phyloP scores from a whole-genome alignment of 2,329 filamentous ascomycete genomes.

The Aotearoamyces nothofagi region DNA sequence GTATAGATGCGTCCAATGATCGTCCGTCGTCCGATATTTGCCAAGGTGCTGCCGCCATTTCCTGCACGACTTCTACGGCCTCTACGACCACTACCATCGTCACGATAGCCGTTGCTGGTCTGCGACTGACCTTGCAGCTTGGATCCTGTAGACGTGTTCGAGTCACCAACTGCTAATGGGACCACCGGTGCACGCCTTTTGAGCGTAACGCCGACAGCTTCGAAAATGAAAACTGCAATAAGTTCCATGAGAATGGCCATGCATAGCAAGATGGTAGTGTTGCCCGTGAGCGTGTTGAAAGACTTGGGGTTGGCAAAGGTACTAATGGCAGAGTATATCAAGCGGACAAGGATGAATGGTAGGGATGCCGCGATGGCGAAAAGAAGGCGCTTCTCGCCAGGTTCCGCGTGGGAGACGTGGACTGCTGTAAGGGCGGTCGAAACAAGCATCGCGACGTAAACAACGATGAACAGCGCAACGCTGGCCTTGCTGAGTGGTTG shows the following conservation, averaged over 20 bases:
- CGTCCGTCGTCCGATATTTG: conserved; percentile 13
- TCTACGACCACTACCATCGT: conserved; percentile 2
- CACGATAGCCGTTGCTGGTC: conserved; percentile 3
- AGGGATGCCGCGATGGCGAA: conserved; percentile 25
- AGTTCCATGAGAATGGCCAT: conserved; percentile 36
- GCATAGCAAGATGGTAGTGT: conserved; percentile 24
- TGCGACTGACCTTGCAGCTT: neutral
- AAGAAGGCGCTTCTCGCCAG: conserved; percentile 30
- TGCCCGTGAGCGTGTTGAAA: conserved; percentile 28
- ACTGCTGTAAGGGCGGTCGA: conserved; percentile 19
- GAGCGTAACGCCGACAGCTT: conserved; percentile 25
- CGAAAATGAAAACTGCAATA: conserved; percentile 26
- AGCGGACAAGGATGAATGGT: conserved; percentile 33
- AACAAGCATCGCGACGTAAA: conserved; percentile 22
- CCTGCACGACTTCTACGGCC: neutral
- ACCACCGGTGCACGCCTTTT: conserved; percentile 9
- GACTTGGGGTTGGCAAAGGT: conserved; percentile 24
- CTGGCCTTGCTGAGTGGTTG: conserved; percentile 25
- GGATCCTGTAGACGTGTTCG: neutral
- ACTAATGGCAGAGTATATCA: conserved; percentile 29
- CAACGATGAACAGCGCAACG: conserved; percentile 26
- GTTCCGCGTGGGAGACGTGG: conserved; percentile 19
- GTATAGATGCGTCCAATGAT: conserved; percentile 14
- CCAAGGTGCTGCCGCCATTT: conserved; percentile 3
- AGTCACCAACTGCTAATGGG: neutral